A percentile compares a stretch with the other conserved stretches of the same genome.
Evolutionary conservation across 257 asterid species (phyloP).

Genomic region (Nicotiana attenuata): DNA sequence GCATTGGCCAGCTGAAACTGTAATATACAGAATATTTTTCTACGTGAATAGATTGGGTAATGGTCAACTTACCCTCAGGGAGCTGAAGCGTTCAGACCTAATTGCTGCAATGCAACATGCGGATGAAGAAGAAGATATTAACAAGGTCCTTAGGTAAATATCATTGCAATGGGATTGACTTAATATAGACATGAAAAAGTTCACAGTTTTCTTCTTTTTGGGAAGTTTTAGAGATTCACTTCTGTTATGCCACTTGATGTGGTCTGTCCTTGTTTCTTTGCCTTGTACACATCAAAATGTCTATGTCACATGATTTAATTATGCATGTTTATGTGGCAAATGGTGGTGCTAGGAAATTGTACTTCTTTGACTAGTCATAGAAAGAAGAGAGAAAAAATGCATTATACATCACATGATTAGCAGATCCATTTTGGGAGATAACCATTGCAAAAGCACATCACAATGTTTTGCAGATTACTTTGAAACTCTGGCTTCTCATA

Average conservation of each 20-base stretch:
- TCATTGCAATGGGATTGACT: not conserved
- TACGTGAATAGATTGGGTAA: constrained; percentile 93
- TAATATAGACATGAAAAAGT: not conserved
- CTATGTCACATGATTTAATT: not conserved
- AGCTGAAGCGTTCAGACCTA: constrained; percentile 88
- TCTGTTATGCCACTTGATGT: not conserved
- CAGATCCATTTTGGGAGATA: not conserved
- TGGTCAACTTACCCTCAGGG: constrained; percentile 88
- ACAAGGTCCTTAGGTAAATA: constrained; percentile 87
- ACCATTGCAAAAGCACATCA: not conserved
- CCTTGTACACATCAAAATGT: not conserved
- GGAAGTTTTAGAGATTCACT: not conserved
- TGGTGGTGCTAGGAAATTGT: not conserved
- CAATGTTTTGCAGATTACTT: not conserved
- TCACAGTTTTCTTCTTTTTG: not conserved
- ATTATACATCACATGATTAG: not conserved
- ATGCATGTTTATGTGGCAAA: not conserved
- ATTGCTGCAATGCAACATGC: constrained; percentile 97
- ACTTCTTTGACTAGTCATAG: not conserved
- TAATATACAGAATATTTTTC: constrained; percentile 94
- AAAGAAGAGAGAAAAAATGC: constrained; percentile 7
- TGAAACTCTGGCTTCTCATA: not conserved
- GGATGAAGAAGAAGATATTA: constrained; percentile 98
- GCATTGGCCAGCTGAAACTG: constrained; percentile 95
- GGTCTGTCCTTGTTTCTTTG: not conserved